Percentiles rank a stretch among this genome's conserved stretches.
These are phyloP conservation scores for Colletotrichum gloeosporioides DNA, from an alignment of 2,329 filamentous ascomycete species.

Conservation along the genomic window DNA sequence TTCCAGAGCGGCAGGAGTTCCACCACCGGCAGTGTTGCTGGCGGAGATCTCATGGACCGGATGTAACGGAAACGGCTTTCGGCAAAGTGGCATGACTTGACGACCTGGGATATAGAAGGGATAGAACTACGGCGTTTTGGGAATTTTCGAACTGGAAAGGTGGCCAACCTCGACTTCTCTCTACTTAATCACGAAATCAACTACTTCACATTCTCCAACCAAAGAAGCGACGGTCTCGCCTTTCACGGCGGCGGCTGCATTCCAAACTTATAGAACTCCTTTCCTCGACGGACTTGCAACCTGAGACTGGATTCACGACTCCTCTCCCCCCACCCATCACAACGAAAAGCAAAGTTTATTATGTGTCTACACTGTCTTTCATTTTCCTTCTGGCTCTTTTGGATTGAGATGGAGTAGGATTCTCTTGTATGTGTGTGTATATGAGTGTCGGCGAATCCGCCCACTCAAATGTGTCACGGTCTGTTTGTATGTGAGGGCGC, in stretches of 20 bases:
- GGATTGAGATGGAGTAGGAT: not conserved
- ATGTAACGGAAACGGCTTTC: slow-evolving; percentile 34
- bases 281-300: slow-evolving; percentile 4
- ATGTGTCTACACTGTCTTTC: not conserved
- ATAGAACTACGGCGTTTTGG: slow-evolving; percentile 42
- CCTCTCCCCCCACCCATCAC: not conserved
- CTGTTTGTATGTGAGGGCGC: not conserved
- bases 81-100: slow-evolving; percentile 39
- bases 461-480: not conserved
- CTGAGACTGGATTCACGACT: slow-evolving; percentile 15
- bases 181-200: slow-evolving; percentile 5
- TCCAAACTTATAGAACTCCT: slow-evolving; percentile 6
- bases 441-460: not conserved
- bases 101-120: slow-evolving; percentile 43
- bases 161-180: slow-evolving; percentile 16
- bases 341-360: slow-evolving; percentile 10
- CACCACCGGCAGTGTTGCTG: slow-evolving; percentile 77
- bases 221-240: slow-evolving; percentile 4
- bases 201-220: not conserved
- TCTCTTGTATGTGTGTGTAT: not conserved
- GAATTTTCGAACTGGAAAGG: slow-evolving; percentile 3
- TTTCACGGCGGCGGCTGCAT: not conserved
- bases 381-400: not conserved
- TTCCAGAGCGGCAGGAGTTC: slow-evolving; percentile 81
- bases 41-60: slow-evolving; percentile 70